Evolutionary conservation across 2,329 filamentous ascomycete genomes (phyloP), one percentile per base, ranked within the genome.

Genomic region (Verticillium dahliae): DNA sequence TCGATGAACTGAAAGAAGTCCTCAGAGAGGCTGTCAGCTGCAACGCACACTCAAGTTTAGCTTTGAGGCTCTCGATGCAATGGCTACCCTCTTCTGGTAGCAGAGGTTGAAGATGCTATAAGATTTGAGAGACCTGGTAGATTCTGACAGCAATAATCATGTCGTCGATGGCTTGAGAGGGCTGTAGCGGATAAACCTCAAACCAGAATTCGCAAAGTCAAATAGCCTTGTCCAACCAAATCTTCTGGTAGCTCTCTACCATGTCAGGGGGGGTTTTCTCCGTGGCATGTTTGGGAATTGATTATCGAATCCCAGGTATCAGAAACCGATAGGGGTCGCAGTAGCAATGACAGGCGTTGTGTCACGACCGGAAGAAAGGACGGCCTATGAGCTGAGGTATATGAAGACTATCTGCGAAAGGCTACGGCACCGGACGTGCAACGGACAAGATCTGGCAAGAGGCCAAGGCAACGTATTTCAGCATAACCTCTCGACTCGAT

Each of bases 401-500:
- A 76, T 78, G 73, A 67, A 72, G 45, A 65, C 67, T 0, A 77
- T 76, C 54, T 69, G 75, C 1, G 68, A 72, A 27, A 67, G 67
- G 0, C 18, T 78, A 79, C 50, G 75, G 74, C 1, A 78, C 75
- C 0, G 65, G 67, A 2, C 68, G 75, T 0, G 76, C 77, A 0
- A 78, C 75, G 0, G 64, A 68, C 4, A 76, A 77, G 39, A 71
- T 76, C 7, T 80, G 76, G 76, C 65, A 62, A 10, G 78, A 80
- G 62, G 70, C 80, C 27, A 76, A 70, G 33, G 77, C 75, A 0
- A 79, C 75, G 0, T 80, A 80, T 61, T 78, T 76, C 57, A 78
- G 78, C 11, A 81, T 80, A 76, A 78, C 79, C 3, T 71, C 75
- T 0, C 68, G 78, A 0, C 63, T 80, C 0, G 78, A 80, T 59